A percentile compares a stretch with the other conserved stretches of the same genome.
These are phyloP conservation scores for Chlorella ohadii DNA, from an alignment of 139 green algal species.

Conservation along the genomic window DNA sequence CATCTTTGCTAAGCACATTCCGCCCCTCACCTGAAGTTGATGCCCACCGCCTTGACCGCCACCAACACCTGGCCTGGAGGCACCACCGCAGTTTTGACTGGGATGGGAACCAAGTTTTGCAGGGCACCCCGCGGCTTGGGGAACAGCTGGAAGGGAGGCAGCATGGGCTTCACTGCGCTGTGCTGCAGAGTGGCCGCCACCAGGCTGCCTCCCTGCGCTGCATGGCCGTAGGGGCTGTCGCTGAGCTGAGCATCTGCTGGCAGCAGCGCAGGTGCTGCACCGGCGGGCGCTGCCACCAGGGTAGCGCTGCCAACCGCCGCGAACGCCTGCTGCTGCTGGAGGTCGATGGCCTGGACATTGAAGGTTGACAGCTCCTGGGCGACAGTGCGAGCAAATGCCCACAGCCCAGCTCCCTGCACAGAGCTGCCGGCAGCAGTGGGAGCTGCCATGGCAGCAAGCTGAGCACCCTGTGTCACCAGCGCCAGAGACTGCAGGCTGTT, in stretches of 20 bases:
- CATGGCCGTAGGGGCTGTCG: slow-evolving; percentile 23
- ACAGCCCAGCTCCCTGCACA: slow-evolving; percentile 23
- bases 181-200: slow-evolving; percentile 15
- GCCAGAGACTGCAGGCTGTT: neutral
- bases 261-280: neutral
- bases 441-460: neutral
- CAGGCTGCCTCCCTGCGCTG: slow-evolving; percentile 6
- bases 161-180: slow-evolving; percentile 2
- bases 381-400: slow-evolving; percentile 36
- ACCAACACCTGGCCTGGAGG: slow-evolving; percentile 49
- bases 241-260: neutral
- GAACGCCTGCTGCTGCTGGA: neutral
- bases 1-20: too few relatives aligned
- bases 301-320: neutral
- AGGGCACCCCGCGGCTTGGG: slow-evolving; percentile 68
- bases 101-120: slow-evolving; percentile 58
- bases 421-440: neutral
- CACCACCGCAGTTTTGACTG: neutral
- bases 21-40: slow-evolving; percentile 58
- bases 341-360: slow-evolving; percentile 16
- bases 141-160: slow-evolving; percentile 40
- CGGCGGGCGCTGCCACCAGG: neutral
- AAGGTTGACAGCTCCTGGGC: slow-evolving; percentile 23
- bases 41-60: slow-evolving; percentile 58
- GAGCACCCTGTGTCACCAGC: slow-evolving; percentile 7